Base-by-base conservation (phyloP, 179 eudicot species). In the Silene coronaria region DNA sequence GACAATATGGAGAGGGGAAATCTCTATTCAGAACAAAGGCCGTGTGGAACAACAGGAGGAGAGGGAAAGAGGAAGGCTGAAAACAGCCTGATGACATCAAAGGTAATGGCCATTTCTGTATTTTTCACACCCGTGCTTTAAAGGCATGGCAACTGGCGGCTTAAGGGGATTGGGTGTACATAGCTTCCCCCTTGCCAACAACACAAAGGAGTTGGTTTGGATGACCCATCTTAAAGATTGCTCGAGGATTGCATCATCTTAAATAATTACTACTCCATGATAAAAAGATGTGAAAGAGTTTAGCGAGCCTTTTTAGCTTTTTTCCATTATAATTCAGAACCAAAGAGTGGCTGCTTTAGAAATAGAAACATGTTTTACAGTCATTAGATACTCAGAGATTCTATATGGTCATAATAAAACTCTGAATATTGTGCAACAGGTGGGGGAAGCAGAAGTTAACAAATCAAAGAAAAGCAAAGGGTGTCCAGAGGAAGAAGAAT, bases 51-150 rank as follows among this genome's bases (percentile, higher is more conserved):
- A 19, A 58, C 75, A 21, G 91, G 83, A 8, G 81, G 71, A 21
- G 89, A 84, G 58, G 83, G 80, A 86, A 93, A 93, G 82, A 89
- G 93, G 78, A 93, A 91, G 78, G 85, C 90, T 70, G 91, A 88
- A 13, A 84, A 81, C 74, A 80, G 70, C 65, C 77, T 76, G 4
- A 66, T 34, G 34, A 63, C 57, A 59, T 80, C 83, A 26, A 84
- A 93, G 98, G 98, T 93, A 36, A 22, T 55, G 22, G 27, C 30
- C 27, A 19, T 46, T 65, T 58, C 53, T 19, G 27, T 48, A 45
- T 24, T 38, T 68, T 67, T 27, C 5, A 55, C 59, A 55, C 59
- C 19, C 6, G 59, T n/a, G 59, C 21, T 55, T n/a, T 55, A 55
- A 55, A n/a, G 21, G 13, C 19, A 17, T 45, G 51, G 12, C 14